These are phyloP conservation scores for Priceomyces haplophilus DNA, from an alignment of 805 yeast genomes.

Conservation along the genomic window DNA sequence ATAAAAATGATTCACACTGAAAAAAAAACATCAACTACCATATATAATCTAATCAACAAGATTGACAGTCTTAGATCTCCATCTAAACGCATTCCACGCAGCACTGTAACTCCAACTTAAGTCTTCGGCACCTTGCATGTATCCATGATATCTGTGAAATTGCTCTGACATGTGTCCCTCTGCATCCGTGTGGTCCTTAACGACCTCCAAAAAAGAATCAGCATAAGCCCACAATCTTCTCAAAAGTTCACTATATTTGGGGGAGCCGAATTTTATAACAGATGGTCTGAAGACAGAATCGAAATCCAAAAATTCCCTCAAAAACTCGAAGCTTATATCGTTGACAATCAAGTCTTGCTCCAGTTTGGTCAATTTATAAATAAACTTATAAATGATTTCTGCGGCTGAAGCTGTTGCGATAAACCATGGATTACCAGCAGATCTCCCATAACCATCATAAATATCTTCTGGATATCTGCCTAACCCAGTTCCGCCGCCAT, in stretches of 20 bases:
- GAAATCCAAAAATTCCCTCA: slow-evolving; percentile 29
- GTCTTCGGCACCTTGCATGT: slow-evolving; percentile 80
- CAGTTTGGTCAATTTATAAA: slow-evolving; percentile 41
- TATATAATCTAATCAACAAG: slow-evolving; percentile 2
- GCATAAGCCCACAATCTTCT: slow-evolving; percentile 50
- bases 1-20: background rate
- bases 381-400: slow-evolving; percentile 56
- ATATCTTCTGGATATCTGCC: slow-evolving; percentile 94
- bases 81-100: slow-evolving; percentile 63
- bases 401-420: slow-evolving; percentile 70
- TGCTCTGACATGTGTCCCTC: slow-evolving; percentile 86
- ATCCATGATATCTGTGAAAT: slow-evolving; percentile 77
- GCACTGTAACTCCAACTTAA: slow-evolving; percentile 92
- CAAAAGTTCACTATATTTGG: slow-evolving; percentile 46
- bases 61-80: slow-evolving; percentile 49
- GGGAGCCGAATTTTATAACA: slow-evolving; percentile 35
- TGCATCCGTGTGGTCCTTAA: slow-evolving; percentile 56
- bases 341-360: slow-evolving; percentile 45
- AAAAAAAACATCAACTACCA: background rate
- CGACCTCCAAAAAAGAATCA: slow-evolving; percentile 63
- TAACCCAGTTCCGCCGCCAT: slow-evolving; percentile 56
- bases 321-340: slow-evolving; percentile 26
- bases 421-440: slow-evolving; percentile 95
- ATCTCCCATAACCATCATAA: slow-evolving; percentile 68
- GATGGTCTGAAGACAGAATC: slow-evolving; percentile 17